Base-by-base conservation (phyloP, 441 rosid species). In the Croton setiger region DNA sequence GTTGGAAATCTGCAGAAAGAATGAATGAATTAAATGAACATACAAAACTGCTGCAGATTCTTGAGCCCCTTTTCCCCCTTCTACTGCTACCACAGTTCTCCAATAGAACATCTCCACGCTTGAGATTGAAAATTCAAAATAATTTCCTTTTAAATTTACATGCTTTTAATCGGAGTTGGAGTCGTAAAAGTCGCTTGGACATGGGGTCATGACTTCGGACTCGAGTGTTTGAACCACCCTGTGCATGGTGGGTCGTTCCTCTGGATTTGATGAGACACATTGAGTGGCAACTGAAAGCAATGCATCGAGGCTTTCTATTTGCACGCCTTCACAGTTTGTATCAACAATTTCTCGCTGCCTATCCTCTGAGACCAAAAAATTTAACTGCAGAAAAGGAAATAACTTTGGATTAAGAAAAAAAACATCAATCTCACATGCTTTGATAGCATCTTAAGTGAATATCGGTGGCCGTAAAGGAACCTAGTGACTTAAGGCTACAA, bases 191-290 rank as follows among this genome's bases (percentile, higher is more conserved):
- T 96, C 97, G 66, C 98, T 93, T 33, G 97, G 98, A 80, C 97
- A 96, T 27, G 98, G 99, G 72, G 99, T 91, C 98, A 96, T 93
- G 67, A 93, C 97, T 76, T 89, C 98, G 48, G 98, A 86, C 79
- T 93, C 98, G 15, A 96, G 92, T 62, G 88, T 75, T 71, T 96
- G 99, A 58, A 93, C 88, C 60, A 96, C 97, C 79, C 97, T 84
- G 81, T 96, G 97, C 98, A 93, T 96, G 72, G 96, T 88, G 61
- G 97, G 99, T 49, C 99, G 85, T 61, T 93, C 98, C 59, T 93
- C 97, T 7, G 98, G 92, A 80, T 66, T 78, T 0, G 96, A 83
- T 68, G 90, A 88, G 48, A 88, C 88, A 35, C 99, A 96, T n/a
- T 86, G 91, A 65, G 78, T 85, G 41, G 99, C 98, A 70, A 96